Base-by-base conservation (phyloP, 441 rosid genomes). In the Populus tomentosa region DNA sequence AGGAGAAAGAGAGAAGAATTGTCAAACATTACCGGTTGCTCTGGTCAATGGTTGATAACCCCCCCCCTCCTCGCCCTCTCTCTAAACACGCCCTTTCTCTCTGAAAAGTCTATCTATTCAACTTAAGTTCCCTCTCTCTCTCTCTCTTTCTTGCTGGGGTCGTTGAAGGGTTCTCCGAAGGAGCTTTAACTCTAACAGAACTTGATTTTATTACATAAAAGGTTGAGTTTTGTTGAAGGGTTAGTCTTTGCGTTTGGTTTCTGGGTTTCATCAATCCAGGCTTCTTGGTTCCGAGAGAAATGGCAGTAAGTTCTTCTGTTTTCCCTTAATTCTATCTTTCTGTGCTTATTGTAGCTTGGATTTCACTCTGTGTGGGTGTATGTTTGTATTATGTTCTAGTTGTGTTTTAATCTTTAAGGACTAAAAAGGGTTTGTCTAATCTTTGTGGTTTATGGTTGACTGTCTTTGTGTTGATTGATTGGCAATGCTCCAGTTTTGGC, bases 31-130 rank as follows among this genome's bases (percentile, higher is more conserved):
- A 81, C 83, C 76, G 78, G 77, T 82, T 78, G 86, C 78, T 56
- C 77, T 73, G 75, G 86, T 87, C 93, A 86, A 88, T 83, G 87
- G 85, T 84, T 78, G 84, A 82, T 85, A 80, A 83, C 81, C 79
- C 81, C 32, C 67, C 67, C 65, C n/a, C 75, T 20, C n/a, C 14
- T 50, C 18, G 2, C 16, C 2, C 10, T n/a, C 11, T 20, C 3
- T 61, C 63, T 71, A 75, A 73, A 67, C 53, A 21, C 82, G 67
- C 61, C 21, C 66, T 59, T 23, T 46, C 40, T 72, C 38, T 42
- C 74, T 71, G 67, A 76, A 76, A 67, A 38, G 70, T 53, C 66
- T 70, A 14, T 46, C 56, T 65, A 11, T 66, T 66, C 36, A 24
- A 24, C 69, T 30, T 66, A 66, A 28, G 24, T n/a, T 38, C 46